phyloP scores from a whole-genome alignment of 345 rosid species.

The Moringa oleifera region DNA sequence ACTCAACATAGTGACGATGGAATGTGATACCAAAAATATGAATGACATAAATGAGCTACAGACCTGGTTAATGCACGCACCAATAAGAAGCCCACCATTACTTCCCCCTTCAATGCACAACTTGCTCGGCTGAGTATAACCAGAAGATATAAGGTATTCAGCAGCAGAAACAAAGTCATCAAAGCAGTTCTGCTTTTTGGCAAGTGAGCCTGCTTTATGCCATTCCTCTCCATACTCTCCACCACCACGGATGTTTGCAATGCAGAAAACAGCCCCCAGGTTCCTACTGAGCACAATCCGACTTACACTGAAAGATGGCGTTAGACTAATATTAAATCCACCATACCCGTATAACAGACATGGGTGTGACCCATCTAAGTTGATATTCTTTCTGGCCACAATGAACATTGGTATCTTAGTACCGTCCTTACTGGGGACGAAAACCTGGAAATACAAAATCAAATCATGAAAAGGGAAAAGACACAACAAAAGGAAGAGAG shows the following conservation, averaged over 20 bases:
- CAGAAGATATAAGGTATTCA: slow-evolving; percentile 66
- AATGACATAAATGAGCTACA: slow-evolving; percentile 14
- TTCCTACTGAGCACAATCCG: slow-evolving; percentile 68
- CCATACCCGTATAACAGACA: slow-evolving; percentile 93
- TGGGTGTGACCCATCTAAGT: slow-evolving; percentile 78
- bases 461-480: not conserved
- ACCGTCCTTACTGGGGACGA: slow-evolving; percentile 77
- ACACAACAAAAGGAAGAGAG: not conserved
- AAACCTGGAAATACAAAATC: slow-evolving; percentile 44
- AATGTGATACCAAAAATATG: not conserved
- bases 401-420: slow-evolving; percentile 75
- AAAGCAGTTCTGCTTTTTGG: slow-evolving; percentile 78
- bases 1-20: slow-evolving; percentile 6
- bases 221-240: slow-evolving; percentile 98
- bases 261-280: slow-evolving; percentile 70
- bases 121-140: slow-evolving; percentile 68
- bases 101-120: slow-evolving; percentile 94
- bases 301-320: slow-evolving; percentile 67
- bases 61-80: slow-evolving; percentile 97
- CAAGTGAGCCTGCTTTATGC: slow-evolving; percentile 86
- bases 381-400: slow-evolving; percentile 52
- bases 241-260: slow-evolving; percentile 93
- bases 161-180: slow-evolving; percentile 85
- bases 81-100: slow-evolving; percentile 91
- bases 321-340: slow-evolving; percentile 69